Evolutionary conservation across 495 filamentous ascomycete species (phyloP), one percentile per base, ranked within the genome.

Genomic region (Tuber aestivum): DNA sequence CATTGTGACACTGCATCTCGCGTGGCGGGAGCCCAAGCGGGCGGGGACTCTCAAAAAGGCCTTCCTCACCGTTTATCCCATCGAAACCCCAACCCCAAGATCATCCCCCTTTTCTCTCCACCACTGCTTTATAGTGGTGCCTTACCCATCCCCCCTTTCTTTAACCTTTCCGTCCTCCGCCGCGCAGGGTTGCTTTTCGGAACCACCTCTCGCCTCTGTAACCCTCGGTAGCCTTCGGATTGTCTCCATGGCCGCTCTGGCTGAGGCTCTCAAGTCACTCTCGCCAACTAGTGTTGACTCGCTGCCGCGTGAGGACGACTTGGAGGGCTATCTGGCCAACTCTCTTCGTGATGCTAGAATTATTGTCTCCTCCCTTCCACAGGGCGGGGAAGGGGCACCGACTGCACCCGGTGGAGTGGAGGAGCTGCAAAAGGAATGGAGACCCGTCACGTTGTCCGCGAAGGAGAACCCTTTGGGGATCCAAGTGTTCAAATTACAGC

Each of bases 361-460:
- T 48, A 87, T 97, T 74, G 85, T 93, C 81, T 91, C 94, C 80
- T 95, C 94, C 14, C 88, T 89, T 37, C 92, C 92, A 6, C 75
- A 83, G 8, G 16, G 3, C 5, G 56, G 16, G 8, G 56, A 65
- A 32, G 56, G 56, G 32, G 83, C 75, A 38, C 76, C 69, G 42
- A 35, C 10, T 85, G 87, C 7, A 80, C 84, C 37, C 83, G 83
- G 87, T 32, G 70, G 83, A 32, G 80, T 83, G 0, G 84, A 84
- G 27, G 78, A 84, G n/a, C 82, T 97, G 14, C 91, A 90, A 71
- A 91, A 92, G 73, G 88, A 92, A 86, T 98, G 95, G 95, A 97
- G 95, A 80, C 91, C 92, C 16, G 84, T 93, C 77, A 96, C 94
- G 83, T 79, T 94, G 71, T 87, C 84, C 41, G 80, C 87, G 0